These are phyloP conservation scores for Aschersonia sp. DNA, from an alignment of 2,329 filamentous ascomycete genomes.

Conservation along the genomic window DNA sequence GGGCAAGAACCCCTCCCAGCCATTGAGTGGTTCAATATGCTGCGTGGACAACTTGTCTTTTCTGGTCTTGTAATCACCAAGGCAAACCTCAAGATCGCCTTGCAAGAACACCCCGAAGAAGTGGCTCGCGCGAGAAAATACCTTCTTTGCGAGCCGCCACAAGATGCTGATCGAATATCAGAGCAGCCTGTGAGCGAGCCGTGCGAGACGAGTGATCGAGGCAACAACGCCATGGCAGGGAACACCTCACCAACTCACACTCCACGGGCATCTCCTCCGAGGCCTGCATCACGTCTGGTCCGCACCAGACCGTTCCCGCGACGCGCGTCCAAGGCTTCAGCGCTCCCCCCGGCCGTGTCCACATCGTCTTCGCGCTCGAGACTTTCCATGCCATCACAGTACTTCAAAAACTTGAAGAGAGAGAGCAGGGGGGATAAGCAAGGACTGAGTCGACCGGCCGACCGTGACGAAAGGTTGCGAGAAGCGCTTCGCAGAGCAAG, in stretches of 20 bases:
- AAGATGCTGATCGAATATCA: not conserved
- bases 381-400: slow-evolving; percentile 9
- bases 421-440: not conserved
- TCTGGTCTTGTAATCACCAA: slow-evolving; percentile 18
- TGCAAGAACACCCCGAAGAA: slow-evolving; percentile 18
- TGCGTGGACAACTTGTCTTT: slow-evolving; percentile 14
- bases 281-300: not conserved
- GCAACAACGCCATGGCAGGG: not conserved
- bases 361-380: slow-evolving; percentile 5
- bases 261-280: not conserved
- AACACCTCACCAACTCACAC: not conserved
- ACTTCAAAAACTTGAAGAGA: slow-evolving; percentile 9
- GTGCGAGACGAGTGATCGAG: not conserved
- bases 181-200: not conserved
- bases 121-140: slow-evolving; percentile 8
- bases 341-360: slow-evolving; percentile 7
- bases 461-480: slow-evolving; percentile 11
- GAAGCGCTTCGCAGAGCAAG: slow-evolving; percentile 11
- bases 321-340: slow-evolving; percentile 4
- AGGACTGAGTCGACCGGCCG: slow-evolving; percentile 3
- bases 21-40: slow-evolving; percentile 26
- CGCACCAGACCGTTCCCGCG: not conserved
- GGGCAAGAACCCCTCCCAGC: slow-evolving; percentile 18
- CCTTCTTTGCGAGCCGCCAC: not conserved
- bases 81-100: slow-evolving; percentile 18